These are phyloP conservation scores for Phytophthora nicotianae DNA, from an alignment of 352 stramenopile species.

Conservation along the genomic window DNA sequence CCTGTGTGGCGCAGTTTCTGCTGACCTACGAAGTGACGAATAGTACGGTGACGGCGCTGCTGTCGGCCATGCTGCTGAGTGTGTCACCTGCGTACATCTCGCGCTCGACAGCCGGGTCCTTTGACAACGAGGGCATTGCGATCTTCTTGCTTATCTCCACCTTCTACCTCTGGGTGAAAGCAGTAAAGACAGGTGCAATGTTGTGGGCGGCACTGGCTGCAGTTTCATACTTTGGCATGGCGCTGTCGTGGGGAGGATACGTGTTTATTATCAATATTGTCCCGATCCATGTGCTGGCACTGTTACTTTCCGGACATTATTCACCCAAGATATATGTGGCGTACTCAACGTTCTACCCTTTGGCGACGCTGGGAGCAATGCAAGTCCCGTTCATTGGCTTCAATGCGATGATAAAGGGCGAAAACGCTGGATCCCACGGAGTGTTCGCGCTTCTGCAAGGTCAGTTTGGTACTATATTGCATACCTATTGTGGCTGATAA, in stretches of 20 bases:
- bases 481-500: conserved; percentile 21
- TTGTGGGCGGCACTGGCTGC: conserved; percentile 56
- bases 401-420: conserved; percentile 91
- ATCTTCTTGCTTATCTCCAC: conserved; percentile 97
- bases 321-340: conserved; percentile 94
- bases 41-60: conserved; percentile 70
- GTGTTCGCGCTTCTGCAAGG: conserved; percentile 95
- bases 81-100: conserved; percentile 98
- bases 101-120: conserved; percentile 96
- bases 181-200: conserved; percentile 84
- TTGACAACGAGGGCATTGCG: conserved; percentile 98
- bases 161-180: conserved; percentile 96
- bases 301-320: conserved; percentile 92
- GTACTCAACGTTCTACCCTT: conserved; percentile 98
- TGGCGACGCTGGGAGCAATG: conserved; percentile 96
- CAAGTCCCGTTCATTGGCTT: conserved; percentile 99
- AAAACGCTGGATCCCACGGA: conserved; percentile 74
- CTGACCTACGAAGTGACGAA: conserved; percentile 85
- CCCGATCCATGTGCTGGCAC: conserved; percentile 92
- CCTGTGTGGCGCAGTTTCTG: conserved; percentile 87
- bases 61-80: conserved; percentile 92
- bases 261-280: conserved; percentile 99
- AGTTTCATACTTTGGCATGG: conserved; percentile 97
- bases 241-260: conserved; percentile 97
- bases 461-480: conserved; percentile 17